Conservation (phyloP, 179 eudicot species). For the Amaranthus tricolor region DNA sequence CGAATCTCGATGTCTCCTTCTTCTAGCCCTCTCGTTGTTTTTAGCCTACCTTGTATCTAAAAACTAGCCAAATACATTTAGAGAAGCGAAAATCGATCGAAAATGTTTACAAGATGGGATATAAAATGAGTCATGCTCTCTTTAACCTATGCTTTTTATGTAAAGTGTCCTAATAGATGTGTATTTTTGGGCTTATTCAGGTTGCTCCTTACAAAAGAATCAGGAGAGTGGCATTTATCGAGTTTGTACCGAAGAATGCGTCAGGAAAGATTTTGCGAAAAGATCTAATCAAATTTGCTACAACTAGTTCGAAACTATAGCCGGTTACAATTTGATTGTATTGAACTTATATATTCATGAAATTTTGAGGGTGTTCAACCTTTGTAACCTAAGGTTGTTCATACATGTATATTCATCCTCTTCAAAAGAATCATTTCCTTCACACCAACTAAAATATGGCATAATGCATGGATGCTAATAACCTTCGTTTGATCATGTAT, state of each 20-base stretch:
- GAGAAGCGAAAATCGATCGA: neutral
- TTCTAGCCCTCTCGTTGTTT: too few species aligned
- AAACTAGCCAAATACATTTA: neutral
- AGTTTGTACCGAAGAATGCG: slow-evolving; percentile 82
- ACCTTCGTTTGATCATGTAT: neutral
- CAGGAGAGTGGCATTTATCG: slow-evolving; percentile 66
- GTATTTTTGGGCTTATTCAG: slow-evolving; percentile 29
- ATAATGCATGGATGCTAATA: neutral
- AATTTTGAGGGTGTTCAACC: neutral
- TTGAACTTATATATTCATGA: neutral
- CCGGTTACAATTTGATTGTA: neutral
- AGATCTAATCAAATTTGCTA: slow-evolving; percentile 75
- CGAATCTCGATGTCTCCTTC: too few species aligned
- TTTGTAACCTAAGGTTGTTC: neutral
- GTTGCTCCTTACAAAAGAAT: slow-evolving; percentile 94
- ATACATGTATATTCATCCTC: neutral
- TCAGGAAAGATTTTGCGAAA: slow-evolving; percentile 90
- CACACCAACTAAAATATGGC: neutral
- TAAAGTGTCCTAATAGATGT: neutral
- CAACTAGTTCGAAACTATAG: slow-evolving; percentile 63
- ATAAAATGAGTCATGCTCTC: neutral
- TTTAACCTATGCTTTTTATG: neutral
- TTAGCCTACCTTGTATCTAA: neutral
- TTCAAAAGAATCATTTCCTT: neutral
- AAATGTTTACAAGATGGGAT: neutral